Evolutionary conservation across 495 filamentous ascomycete genomes (phyloP).

Genomic region (Neurospora pannonica): DNA sequence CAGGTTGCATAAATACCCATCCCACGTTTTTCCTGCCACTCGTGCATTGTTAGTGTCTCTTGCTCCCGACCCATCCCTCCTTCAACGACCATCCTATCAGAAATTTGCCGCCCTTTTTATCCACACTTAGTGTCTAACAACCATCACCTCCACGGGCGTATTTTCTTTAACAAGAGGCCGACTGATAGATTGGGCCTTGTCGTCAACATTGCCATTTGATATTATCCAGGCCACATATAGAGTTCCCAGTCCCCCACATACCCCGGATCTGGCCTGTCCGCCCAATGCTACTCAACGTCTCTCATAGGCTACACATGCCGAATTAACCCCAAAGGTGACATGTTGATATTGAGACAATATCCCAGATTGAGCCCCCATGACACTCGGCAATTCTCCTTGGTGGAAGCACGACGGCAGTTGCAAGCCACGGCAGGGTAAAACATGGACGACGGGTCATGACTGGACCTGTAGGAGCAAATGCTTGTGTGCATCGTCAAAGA

Average conservation of each 20-base stretch:
- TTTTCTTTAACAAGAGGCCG: background rate
- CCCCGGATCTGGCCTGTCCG: background rate
- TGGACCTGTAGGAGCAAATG: too few species aligned
- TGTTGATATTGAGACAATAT: conserved; percentile 5
- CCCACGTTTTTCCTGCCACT: background rate
- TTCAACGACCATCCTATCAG: background rate
- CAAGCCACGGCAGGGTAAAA: background rate
- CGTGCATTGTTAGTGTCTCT: background rate
- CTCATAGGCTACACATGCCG: background rate
- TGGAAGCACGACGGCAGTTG: conserved; percentile 2
- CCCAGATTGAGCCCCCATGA: background rate
- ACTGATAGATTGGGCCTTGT: background rate
- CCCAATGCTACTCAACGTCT: background rate
- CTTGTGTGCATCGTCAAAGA: background rate
- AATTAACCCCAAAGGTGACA: background rate
- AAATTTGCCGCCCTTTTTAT: background rate
- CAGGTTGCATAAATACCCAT: background rate
- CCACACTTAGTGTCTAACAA: too few species aligned
- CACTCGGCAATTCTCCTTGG: conserved; percentile 4
- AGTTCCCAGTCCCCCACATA: background rate
- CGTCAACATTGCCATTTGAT: background rate
- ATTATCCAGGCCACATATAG: background rate
- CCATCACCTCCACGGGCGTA: background rate
- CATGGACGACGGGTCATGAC: too few species aligned
- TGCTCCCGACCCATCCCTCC: background rate